Evolutionary conservation across 164 flowering plant species (phyloP), one percentile per base, ranked within the genome.

Genomic region (Houttuynia cordata): DNA sequence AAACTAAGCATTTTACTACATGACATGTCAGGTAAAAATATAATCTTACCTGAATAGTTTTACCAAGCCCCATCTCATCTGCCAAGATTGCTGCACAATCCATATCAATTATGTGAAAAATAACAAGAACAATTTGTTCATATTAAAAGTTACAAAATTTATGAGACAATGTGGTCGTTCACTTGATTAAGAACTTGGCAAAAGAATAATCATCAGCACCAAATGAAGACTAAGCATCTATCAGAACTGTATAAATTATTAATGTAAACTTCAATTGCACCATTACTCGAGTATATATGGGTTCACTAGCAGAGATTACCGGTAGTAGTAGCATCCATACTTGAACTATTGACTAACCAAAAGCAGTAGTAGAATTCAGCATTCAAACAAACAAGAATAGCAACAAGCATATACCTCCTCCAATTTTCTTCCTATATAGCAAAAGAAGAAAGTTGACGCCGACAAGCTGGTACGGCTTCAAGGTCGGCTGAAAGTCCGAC

Each of bases 11-110:
- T 30, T 24, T 6, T 24, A 30, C 19, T 0, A 24, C 17, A 54
- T 30, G 15, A 5, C 6, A 34, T 57, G 10, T 24, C 18, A 37
- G 9, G 14, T 57, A 19, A 17, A 9, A 58, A 58, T 22, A 41
- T 14, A 54, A 10, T 42, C 50, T 24, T 69, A 91, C 98, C 96
- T 92, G 98, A 67, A 92, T 76, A 19, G 98, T 92, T 78, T 92
- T 92, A 56, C 98, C 98, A 58, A 92, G 91, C 59, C 98, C 98
- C 98, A 92, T 92, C 78, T 92, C 98, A 81, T 92, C 98, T 24
- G 98, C 98, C 78, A 92, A 78, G 68, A 92, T 92, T 30, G 96
- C 98, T 92, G 91, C 81, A 79, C 14, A 34, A 64, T 14, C 25
- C 42, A 17, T 4, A 18, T 24, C n/a, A 15, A 57, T 21, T 56